phyloP scores from a whole-genome alignment of 495 filamentous ascomycete genomes.

The Cercophora sp. region DNA sequence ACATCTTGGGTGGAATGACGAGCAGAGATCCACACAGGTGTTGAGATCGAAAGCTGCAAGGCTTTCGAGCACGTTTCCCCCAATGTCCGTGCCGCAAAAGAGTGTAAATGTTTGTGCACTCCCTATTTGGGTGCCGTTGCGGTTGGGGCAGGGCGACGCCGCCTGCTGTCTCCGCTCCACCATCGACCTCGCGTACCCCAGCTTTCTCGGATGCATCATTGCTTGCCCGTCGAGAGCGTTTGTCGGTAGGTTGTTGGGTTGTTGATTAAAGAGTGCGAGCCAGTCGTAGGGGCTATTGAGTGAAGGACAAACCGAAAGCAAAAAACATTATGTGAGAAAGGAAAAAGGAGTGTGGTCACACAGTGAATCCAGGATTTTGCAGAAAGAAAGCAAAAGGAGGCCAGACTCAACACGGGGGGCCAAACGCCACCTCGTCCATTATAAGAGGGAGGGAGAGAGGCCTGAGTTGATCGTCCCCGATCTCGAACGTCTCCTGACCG shows the following conservation, averaged over 20 bases:
- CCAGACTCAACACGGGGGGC: background rate
- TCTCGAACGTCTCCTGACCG: background rate
- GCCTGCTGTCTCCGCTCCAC: slow-evolving; percentile 10
- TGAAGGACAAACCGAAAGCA: slow-evolving; percentile 9
- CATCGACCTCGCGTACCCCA: background rate
- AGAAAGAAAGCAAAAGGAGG: slow-evolving; percentile 17
- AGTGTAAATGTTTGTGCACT: slow-evolving; percentile 28
- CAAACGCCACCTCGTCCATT: slow-evolving; percentile 1
- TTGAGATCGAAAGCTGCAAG: slow-evolving; percentile 24
- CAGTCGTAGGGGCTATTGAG: background rate
- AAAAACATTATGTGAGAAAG: slow-evolving; percentile 17
- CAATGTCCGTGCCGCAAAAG: slow-evolving; percentile 28
- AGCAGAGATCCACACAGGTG: slow-evolving; percentile 30
- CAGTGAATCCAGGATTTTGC: slow-evolving; percentile 12
- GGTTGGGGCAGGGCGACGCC: slow-evolving; percentile 25
- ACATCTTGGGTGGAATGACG: slow-evolving; percentile 32
- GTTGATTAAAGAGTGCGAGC: slow-evolving; percentile 5
- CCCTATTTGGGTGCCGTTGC: slow-evolving; percentile 32
- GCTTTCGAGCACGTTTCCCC: slow-evolving; percentile 21
- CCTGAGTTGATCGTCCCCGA: background rate
- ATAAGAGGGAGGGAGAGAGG: slow-evolving; percentile 16
- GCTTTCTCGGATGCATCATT: slow-evolving; percentile 12
- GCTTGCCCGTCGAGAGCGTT: background rate
- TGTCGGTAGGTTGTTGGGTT: background rate
- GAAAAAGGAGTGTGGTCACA: slow-evolving; percentile 7